These are phyloP conservation scores for Neodidymelliopsis sp. DNA, from an alignment of 2,329 filamentous ascomycete species.

Conservation along the genomic window DNA sequence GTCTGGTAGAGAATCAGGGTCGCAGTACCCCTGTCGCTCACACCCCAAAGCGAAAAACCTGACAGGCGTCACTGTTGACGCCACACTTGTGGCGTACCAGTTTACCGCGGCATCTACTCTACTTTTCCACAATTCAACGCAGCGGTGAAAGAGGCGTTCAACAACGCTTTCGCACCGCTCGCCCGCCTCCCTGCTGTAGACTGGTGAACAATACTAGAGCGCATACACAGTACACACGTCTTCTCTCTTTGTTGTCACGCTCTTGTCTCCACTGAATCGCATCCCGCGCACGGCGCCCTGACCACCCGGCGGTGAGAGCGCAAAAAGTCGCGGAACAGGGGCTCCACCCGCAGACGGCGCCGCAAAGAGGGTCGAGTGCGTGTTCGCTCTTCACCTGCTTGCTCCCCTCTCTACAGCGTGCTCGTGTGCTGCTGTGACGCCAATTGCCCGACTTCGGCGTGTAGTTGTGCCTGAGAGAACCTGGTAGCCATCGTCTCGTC, in stretches of 20 bases:
- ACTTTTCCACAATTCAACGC: conserved; percentile 3
- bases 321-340: conserved; percentile 20
- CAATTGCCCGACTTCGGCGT: conserved; percentile 19
- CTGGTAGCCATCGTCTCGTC: not conserved
- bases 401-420: conserved; percentile 16
- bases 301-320: conserved; percentile 20
- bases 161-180: not conserved
- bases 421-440: conserved; percentile 19
- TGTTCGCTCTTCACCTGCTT: not conserved
- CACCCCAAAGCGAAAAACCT: not conserved
- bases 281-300: conserved; percentile 18
- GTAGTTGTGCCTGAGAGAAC: conserved; percentile 7
- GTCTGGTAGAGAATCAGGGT: conserved; percentile 1
- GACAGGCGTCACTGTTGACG: conserved; percentile 1
- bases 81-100: not conserved
- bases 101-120: conserved; percentile 2
- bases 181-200: not conserved
- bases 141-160: not conserved
- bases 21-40: conserved; percentile 4
- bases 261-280: conserved; percentile 2
- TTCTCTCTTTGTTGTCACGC: conserved; percentile 9
- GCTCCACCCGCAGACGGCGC: conserved; percentile 11
- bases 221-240: not conserved
- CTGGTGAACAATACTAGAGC: conserved; percentile 5
- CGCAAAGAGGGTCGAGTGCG: conserved; percentile 16